phyloP scores from a whole-genome alignment of 768 basidiomycete genomes.

The Rhizopogon salebrosus region DNA sequence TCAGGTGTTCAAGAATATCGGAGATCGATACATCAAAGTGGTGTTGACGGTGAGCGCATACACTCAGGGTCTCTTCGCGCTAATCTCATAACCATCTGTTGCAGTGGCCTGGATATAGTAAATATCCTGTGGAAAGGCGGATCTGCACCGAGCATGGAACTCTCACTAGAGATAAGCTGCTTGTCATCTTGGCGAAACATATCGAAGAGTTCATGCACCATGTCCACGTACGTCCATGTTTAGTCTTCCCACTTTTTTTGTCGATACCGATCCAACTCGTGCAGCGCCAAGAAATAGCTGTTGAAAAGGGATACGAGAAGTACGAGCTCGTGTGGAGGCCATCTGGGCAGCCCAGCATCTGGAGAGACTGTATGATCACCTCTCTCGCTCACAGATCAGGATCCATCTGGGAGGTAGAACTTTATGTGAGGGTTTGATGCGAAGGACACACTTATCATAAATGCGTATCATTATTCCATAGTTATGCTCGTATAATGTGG shows the following conservation, averaged over 20 bases:
- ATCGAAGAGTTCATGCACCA: constrained; percentile 26
- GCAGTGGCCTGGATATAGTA: constrained; percentile 48
- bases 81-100: background rate
- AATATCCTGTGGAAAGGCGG: constrained; percentile 33
- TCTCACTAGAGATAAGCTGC: constrained; percentile 27
- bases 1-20: constrained; percentile 14
- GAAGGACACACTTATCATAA: too few species aligned
- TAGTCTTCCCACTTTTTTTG: background rate
- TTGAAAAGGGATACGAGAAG: constrained; percentile 32
- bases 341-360: constrained; percentile 15
- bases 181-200: constrained; percentile 25
- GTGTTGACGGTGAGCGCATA: constrained; percentile 26
- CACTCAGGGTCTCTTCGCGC: background rate
- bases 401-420: constrained; percentile 39
- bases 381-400: constrained; percentile 34
- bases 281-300: constrained; percentile 21
- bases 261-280: background rate
- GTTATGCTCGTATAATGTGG: constrained; percentile 5
- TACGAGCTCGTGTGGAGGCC: constrained; percentile 29
- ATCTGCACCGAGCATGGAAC: constrained; percentile 28
- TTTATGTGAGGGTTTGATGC: constrained; percentile 25
- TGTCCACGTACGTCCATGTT: constrained; percentile 25
- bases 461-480: constrained; percentile 4
- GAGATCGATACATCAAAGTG: constrained; percentile 30
- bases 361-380: constrained; percentile 33